Conservation (phyloP, 1,139 yeast genomes). For the Protomyces lactucae-debilis region DNA sequence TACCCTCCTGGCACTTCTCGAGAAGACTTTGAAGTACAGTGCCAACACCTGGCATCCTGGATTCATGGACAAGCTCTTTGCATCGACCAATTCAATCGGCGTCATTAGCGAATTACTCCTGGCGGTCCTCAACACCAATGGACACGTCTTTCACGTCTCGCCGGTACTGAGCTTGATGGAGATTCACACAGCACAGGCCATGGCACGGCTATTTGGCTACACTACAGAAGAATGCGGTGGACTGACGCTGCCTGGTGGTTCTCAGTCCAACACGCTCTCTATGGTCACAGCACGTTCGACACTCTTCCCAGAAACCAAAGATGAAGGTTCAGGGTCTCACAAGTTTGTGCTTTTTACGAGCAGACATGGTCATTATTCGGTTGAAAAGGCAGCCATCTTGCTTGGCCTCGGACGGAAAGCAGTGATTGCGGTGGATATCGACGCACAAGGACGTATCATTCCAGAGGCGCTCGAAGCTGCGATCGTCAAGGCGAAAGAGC, state of each 20-base stretch:
- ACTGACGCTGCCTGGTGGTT: conserved; percentile 79
- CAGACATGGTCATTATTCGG: conserved; percentile 67
- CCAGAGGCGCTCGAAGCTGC: conserved; percentile 46
- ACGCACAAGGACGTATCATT: conserved; percentile 55
- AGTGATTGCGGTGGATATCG: conserved; percentile 62
- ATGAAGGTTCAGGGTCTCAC: conserved; percentile 51
- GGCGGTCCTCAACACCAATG: conserved; percentile 70
- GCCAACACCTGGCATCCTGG: conserved; percentile 88
- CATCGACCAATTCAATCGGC: conserved; percentile 80
- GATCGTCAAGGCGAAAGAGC: conserved; percentile 45
- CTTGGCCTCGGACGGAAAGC: conserved; percentile 63
- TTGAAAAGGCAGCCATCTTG: conserved; percentile 75
- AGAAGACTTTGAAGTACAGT: conserved; percentile 58
- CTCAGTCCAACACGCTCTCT: conserved; percentile 78
- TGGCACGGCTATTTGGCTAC: conserved; percentile 65
- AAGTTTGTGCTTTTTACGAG: conserved; percentile 69
- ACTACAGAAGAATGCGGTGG: conserved; percentile 62
- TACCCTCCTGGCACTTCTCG: conserved; percentile 51
- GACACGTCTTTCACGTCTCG: conserved; percentile 61
- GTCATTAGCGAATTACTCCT: conserved; percentile 66
- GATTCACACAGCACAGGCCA: conserved; percentile 60
- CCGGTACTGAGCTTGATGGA: conserved; percentile 77
- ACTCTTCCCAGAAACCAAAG: conserved; percentile 64
- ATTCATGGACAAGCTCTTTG: conserved; percentile 76
- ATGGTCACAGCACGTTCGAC: conserved; percentile 70